phyloP scores from a whole-genome alignment of 345 rosid genomes.

The Hirschfeldia incana region DNA sequence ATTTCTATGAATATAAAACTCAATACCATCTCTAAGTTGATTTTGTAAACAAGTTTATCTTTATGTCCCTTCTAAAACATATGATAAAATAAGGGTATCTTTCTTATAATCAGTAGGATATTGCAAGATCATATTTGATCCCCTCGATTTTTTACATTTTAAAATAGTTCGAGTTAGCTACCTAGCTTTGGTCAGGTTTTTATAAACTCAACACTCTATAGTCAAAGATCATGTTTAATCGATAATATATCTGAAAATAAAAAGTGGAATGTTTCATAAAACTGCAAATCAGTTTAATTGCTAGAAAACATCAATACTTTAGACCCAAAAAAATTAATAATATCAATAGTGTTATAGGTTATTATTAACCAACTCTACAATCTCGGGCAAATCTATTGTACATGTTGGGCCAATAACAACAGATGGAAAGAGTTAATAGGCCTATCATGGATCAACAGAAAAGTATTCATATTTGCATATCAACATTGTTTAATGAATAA shows the following conservation, averaged over 20 bases:
- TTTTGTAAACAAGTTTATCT: not conserved
- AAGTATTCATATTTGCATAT: not conserved
- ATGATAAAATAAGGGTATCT: not conserved
- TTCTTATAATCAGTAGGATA: not conserved
- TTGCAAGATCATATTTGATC: not conserved
- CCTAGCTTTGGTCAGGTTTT: not conserved
- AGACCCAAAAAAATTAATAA: too few relatives aligned
- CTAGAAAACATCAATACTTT: not conserved
- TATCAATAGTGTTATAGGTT: too few relatives aligned
- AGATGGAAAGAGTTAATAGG: not conserved
- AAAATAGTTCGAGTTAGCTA: not conserved
- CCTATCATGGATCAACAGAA: not conserved
- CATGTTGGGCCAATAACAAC: not conserved
- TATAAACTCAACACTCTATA: not conserved
- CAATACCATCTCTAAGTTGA: constrained; percentile 1
- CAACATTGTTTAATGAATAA: not conserved
- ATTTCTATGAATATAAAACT: constrained; percentile 1
- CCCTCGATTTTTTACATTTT: not conserved
- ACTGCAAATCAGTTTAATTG: not conserved
- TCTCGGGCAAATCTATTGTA: not conserved
- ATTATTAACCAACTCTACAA: not conserved
- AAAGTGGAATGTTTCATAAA: not conserved
- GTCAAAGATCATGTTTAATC: not conserved
- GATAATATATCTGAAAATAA: not conserved
- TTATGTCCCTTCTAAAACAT: constrained; percentile 5